A percentile compares a stretch with the other conserved stretches of the same genome.
phyloP scores from a whole-genome alignment of 345 rosid species.

The Populus simonii region DNA sequence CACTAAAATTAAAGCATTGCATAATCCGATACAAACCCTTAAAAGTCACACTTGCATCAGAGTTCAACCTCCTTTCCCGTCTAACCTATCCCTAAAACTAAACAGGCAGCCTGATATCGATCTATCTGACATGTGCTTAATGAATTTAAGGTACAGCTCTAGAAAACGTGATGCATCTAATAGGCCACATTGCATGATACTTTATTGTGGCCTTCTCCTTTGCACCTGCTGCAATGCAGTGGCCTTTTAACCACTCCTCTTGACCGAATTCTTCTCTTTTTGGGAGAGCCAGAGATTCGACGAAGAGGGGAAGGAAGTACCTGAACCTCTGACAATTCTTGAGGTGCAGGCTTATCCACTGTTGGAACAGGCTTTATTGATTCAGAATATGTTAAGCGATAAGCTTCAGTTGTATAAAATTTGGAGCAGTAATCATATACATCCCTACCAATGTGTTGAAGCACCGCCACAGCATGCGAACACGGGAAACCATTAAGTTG shows the following conservation, averaged over 20 bases:
- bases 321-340: conserved; percentile 10
- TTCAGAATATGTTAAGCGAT: conserved; percentile 16
- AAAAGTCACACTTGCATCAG: not conserved
- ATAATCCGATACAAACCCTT: not conserved
- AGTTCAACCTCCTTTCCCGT: not conserved
- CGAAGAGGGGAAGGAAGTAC: conserved; percentile 22
- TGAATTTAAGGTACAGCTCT: conserved; percentile 5
- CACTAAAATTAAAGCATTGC: not conserved
- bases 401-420: conserved; percentile 19
- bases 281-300: conserved; percentile 23
- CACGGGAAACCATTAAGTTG: conserved; percentile 24
- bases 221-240: conserved; percentile 30
- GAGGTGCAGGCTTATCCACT: conserved; percentile 8
- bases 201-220: conserved; percentile 31
- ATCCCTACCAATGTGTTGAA: conserved; percentile 15
- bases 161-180: conserved; percentile 7
- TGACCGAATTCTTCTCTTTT: conserved; percentile 23
- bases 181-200: conserved; percentile 25
- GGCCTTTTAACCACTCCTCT: conserved; percentile 25
- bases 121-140: not conserved
- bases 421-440: conserved; percentile 26
- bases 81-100: not conserved
- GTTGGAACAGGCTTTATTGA: conserved; percentile 28
- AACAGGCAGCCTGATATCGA: not conserved
- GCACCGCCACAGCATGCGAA: conserved; percentile 24